Base-by-base conservation (phyloP, 805 yeast genomes). In the Wickerhamiella allomyrinae region DNA sequence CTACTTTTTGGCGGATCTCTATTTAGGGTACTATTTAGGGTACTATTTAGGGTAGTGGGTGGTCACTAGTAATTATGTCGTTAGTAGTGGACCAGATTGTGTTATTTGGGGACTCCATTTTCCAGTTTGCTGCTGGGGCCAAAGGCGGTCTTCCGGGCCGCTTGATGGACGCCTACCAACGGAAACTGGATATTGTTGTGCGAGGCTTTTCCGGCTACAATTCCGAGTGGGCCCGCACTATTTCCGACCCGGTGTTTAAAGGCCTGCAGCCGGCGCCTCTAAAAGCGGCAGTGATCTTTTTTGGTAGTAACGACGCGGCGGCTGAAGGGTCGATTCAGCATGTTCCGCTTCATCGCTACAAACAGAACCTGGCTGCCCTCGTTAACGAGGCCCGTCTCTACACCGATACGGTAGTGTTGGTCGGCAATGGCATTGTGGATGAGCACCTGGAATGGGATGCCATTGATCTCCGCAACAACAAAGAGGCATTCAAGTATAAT, bases 151-250 rank as follows among this genome's bases (percentile, higher is more conserved):
- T 70, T 22, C 76, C 74, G 2, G 66, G 79, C 0, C 76, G 71
- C 0, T 53, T 79, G 20, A 67, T 62, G 29, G 52, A 65, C 41
- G 43, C 27, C 31, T 61, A 82, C 55, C 59, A 67, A 2, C 67
- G 94, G 35, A 72, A 68, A 53, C 50, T 83, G 37, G 89, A 83
- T 49, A 63, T 87, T 2, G 53, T 85, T 1, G 76, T 73, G 33
- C 65, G 94, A 45, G 96, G 96, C 0, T 83, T 64, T 53, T 56
- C 75, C 1, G 95, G 96, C 0, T 86, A 82, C 62, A 82, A 70
- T 50, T 61, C 86, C 0, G 70, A 74, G 27, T 77, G 77, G 61
- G 85, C 73, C 0, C 53, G 65, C 8, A 59, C 65, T 37, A 50
- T 82, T 4, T 51, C 72, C 4, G 72, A 73, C n/a, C 59, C 65